A percentile compares a stretch with the other conserved stretches of the same genome.
These are phyloP conservation scores for Posidonia australis DNA, from an alignment of 106 monocot genomes.

Conservation along the genomic window DNA sequence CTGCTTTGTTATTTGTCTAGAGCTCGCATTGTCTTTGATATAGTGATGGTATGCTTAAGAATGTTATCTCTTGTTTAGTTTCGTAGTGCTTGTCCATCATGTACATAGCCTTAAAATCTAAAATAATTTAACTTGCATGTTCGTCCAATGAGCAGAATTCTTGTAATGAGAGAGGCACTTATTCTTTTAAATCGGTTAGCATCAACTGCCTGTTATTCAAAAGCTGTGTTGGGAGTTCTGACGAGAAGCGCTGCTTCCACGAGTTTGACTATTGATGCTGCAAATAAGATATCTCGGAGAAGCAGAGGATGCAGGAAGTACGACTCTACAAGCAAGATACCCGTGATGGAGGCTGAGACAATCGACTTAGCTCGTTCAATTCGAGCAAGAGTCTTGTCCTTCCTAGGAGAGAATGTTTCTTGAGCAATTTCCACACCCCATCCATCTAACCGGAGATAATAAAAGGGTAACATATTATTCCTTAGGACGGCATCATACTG, in stretches of 20 bases:
- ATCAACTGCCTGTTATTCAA: constrained; percentile 54
- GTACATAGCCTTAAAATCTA: background rate
- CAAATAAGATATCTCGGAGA: constrained; percentile 35
- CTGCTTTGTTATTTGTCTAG: too few relatives aligned
- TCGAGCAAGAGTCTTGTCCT: constrained; percentile 43
- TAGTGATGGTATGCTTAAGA: too few relatives aligned
- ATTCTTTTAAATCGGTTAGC: constrained; percentile 81
- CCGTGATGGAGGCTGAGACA: constrained; percentile 35
- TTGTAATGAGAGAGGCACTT: constrained; percentile 53
- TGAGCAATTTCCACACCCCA: background rate
- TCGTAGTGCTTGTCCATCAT: background rate
- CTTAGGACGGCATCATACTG: too few relatives aligned
- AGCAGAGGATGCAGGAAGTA: constrained; percentile 2
- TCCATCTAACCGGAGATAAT: too few relatives aligned
- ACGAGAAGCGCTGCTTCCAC: constrained; percentile 34
- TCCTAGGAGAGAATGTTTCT: constrained; percentile 27
- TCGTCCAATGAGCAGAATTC: constrained; percentile 18
- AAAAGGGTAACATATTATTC: too few relatives aligned
- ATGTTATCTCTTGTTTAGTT: background rate
- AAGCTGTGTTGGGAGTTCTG: constrained; percentile 38
- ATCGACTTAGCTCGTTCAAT: constrained; percentile 50
- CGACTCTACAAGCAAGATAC: constrained; percentile 11
- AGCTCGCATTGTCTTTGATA: too few relatives aligned
- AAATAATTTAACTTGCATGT: background rate
- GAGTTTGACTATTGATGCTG: constrained; percentile 49